A percentile compares a stretch with the other conserved stretches of the same genome.
These are phyloP conservation scores for Rutidosis leptorrhynchoides DNA, from an alignment of 129 eudicot species.

Conservation along the genomic window DNA sequence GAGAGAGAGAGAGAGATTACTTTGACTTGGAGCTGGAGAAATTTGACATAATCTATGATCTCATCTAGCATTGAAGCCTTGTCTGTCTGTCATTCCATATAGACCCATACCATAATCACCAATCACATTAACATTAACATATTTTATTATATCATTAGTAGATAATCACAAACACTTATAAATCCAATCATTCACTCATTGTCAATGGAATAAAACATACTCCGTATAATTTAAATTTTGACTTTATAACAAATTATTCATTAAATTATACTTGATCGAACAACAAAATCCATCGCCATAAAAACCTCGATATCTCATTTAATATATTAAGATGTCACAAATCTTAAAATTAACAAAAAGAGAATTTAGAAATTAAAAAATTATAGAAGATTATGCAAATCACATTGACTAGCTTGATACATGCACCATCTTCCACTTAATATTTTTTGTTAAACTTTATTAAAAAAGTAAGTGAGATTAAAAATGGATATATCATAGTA, in stretches of 20 bases:
- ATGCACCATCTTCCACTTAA: no score
- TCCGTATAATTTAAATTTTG: conserved; percentile 4
- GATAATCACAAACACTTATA: conserved; percentile 20
- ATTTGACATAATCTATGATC: conserved; percentile 98
- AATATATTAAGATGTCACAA: no score
- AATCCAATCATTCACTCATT: not conserved
- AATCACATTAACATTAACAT: conserved; percentile 11
- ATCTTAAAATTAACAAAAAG: not conserved
- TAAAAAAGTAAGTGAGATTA: not conserved
- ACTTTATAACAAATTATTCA: not conserved
- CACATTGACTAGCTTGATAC: no score
- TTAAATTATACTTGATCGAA: not conserved
- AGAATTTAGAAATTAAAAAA: not conserved
- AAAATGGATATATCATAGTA: no score
- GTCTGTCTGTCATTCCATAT: conserved; percentile 89
- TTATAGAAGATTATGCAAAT: no score
- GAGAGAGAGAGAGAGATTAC: conserved; percentile 44
- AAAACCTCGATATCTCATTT: no score
- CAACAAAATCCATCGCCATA: not conserved
- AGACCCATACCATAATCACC: conserved; percentile 15
- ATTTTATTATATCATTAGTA: no score
- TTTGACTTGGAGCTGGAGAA: conserved; percentile 99
- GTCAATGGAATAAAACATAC: conserved; percentile 5
- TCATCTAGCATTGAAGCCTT: conserved; percentile 99
- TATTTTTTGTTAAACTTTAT: no score